These are phyloP conservation scores for Funneliformis geosporum DNA, from an alignment of 192 early-diverging fungal genomes.

Conservation along the genomic window DNA sequence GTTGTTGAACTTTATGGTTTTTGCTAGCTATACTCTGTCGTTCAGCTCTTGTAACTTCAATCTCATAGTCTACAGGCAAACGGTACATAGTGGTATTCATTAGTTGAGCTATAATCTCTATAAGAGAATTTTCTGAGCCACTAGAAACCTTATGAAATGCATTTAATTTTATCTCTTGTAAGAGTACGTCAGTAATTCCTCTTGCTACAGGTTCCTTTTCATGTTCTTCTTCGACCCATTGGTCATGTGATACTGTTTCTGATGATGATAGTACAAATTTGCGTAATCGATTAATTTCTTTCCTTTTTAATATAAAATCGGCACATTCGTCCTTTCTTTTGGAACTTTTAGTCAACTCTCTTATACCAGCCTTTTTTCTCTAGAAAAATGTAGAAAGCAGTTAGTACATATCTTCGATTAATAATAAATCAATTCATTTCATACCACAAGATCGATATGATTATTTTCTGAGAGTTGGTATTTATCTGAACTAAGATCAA, in stretches of 20 bases:
- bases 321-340: background rate
- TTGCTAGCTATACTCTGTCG: constrained; percentile 17
- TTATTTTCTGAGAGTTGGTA: background rate
- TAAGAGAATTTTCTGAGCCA: constrained; percentile 14
- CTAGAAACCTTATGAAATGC: background rate
- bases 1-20: constrained; percentile 7
- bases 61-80: constrained; percentile 12
- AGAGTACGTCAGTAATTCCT: constrained; percentile 15
- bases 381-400: background rate
- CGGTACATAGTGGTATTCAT: background rate
- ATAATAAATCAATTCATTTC: background rate
- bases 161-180: constrained; percentile 22
- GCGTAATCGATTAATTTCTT: constrained; percentile 13
- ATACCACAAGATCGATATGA: background rate
- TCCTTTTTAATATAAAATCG: constrained; percentile 10
- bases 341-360: background rate
- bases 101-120: constrained; percentile 5
- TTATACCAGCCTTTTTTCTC: background rate
- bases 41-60: constrained; percentile 18
- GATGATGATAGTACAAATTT: no score
- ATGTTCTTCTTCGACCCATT: constrained; percentile 12
- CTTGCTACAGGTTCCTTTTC: constrained; percentile 7
- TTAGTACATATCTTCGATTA: no score
- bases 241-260: background rate
- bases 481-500: background rate